Evolutionary conservation across 176 grass and related monocot species (phyloP).

Genomic region (Hyparrhenia diplandra): DNA sequence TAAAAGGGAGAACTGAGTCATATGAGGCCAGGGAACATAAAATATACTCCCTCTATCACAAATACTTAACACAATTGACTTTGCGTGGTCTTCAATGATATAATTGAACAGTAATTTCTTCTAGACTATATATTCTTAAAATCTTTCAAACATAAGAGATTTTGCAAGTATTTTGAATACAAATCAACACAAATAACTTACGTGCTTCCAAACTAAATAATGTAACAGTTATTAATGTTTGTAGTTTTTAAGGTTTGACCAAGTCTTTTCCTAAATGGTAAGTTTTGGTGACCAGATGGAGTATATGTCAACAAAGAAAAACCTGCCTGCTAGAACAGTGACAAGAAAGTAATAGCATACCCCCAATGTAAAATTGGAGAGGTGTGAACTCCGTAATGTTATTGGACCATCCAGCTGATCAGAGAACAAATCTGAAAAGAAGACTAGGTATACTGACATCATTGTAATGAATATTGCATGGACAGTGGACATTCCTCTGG

Average conservation of each 20-base stretch:
- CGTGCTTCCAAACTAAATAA: not conserved
- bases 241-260: not conserved
- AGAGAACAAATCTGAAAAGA: constrained; percentile 83
- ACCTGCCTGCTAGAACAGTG: not conserved
- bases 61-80: not conserved
- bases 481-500: constrained; percentile 91
- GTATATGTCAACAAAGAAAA: not conserved
- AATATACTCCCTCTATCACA: not conserved
- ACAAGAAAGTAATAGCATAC: constrained; percentile 34
- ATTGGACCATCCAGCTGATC: constrained; percentile 63
- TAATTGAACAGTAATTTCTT: not conserved
- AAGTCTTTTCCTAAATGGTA: not conserved
- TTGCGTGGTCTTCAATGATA: not conserved
- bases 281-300: not conserved
- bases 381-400: constrained; percentile 72
- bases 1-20: constrained; percentile 33
- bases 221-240: not conserved
- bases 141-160: not conserved
- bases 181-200: not conserved
- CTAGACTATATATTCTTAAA: not conserved
- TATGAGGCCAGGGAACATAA: not conserved
- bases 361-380: constrained; percentile 82
- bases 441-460: constrained; percentile 85
- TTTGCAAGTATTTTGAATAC: not conserved
- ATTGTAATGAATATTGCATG: constrained; percentile 86